Evolutionary conservation across 306 rosid genomes (phyloP).

Genomic region (Phaseolus lunatus): DNA sequence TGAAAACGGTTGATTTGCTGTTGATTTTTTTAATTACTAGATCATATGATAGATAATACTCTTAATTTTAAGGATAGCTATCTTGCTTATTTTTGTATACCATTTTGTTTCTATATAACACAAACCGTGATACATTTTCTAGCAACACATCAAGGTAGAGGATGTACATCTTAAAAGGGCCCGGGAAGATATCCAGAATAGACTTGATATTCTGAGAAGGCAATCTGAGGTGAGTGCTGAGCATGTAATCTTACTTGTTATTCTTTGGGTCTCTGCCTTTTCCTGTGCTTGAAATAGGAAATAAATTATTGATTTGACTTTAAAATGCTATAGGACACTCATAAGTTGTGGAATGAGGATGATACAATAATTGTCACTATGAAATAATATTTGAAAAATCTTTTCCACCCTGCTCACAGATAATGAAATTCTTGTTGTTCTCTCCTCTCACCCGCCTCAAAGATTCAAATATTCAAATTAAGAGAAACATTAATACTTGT

Average conservation of each 20-base stretch:
- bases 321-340: constrained; percentile 10
- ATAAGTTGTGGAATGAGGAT: constrained; percentile 13
- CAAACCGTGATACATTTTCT: constrained; percentile 44
- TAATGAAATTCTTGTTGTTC: constrained; percentile 22
- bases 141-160: constrained; percentile 74
- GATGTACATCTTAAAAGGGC: constrained; percentile 68
- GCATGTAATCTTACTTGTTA: constrained; percentile 13
- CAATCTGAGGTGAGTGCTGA: constrained; percentile 83
- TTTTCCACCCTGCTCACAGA: not conserved
- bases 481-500: constrained; percentile 6
- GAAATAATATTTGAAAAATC: constrained; percentile 34
- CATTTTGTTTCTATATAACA: constrained; percentile 34
- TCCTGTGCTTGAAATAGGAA: constrained; percentile 30
- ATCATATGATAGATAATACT: constrained; percentile 22
- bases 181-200: constrained; percentile 85
- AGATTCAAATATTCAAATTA: constrained; percentile 31
- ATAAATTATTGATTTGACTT: constrained; percentile 28
- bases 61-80: constrained; percentile 22
- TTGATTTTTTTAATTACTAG: not conserved
- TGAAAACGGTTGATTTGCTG: constrained; percentile 27
- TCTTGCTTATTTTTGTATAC: constrained; percentile 13
- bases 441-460: constrained; percentile 1
- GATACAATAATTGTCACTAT: constrained; percentile 25
- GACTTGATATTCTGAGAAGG: constrained; percentile 75
- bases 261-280: constrained; percentile 31